Evolutionary conservation across 495 filamentous ascomycete genomes (phyloP).

Genomic region (Geoglossum glabrum): DNA sequence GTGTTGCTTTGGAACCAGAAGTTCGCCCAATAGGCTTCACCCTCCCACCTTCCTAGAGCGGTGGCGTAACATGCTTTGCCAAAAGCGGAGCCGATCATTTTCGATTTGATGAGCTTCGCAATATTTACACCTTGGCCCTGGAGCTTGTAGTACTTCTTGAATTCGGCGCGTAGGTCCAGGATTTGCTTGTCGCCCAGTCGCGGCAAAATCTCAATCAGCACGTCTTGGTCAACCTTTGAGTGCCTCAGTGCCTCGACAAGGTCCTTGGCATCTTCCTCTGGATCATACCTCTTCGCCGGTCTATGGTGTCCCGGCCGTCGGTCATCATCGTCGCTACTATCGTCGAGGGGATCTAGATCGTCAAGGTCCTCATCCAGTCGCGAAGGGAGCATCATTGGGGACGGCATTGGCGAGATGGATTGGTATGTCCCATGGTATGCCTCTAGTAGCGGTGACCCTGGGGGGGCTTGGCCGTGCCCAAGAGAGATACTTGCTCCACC

Average conservation of each 20-base stretch:
- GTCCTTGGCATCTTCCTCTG: slow-evolving; percentile 51
- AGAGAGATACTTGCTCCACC: slow-evolving; percentile 14
- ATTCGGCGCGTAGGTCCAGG: slow-evolving; percentile 62
- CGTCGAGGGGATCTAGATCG: slow-evolving; percentile 14
- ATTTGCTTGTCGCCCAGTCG: slow-evolving; percentile 69
- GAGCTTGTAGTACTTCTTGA: slow-evolving; percentile 72
- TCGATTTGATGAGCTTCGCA: slow-evolving; percentile 81
- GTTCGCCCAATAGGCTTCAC: slow-evolving; percentile 94
- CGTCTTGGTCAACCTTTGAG: slow-evolving; percentile 40
- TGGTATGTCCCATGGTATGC: slow-evolving; percentile 92
- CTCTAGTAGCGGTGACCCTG: slow-evolving; percentile 62
- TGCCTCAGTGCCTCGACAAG: slow-evolving; percentile 58
- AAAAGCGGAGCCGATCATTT: slow-evolving; percentile 40
- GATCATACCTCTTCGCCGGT: slow-evolving; percentile 34
- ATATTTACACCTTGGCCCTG: slow-evolving; percentile 77
- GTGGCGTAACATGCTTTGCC: slow-evolving; percentile 82
- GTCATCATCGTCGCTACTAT: slow-evolving; percentile 10
- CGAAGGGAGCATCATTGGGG: slow-evolving; percentile 31
- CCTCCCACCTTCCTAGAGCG: slow-evolving; percentile 80
- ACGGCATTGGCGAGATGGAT: slow-evolving; percentile 86
- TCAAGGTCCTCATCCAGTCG: slow-evolving; percentile 15
- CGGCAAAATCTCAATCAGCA: slow-evolving; percentile 69
- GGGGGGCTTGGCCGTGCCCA: slow-evolving; percentile 30
- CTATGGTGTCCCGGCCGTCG: neutral
- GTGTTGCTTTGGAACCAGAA: slow-evolving; percentile 91